Percentiles rank a stretch among this genome's conserved stretches.
Conservation (phyloP, 2,329 filamentous ascomycete genomes). For the Ceratocystis alfenasii region DNA sequence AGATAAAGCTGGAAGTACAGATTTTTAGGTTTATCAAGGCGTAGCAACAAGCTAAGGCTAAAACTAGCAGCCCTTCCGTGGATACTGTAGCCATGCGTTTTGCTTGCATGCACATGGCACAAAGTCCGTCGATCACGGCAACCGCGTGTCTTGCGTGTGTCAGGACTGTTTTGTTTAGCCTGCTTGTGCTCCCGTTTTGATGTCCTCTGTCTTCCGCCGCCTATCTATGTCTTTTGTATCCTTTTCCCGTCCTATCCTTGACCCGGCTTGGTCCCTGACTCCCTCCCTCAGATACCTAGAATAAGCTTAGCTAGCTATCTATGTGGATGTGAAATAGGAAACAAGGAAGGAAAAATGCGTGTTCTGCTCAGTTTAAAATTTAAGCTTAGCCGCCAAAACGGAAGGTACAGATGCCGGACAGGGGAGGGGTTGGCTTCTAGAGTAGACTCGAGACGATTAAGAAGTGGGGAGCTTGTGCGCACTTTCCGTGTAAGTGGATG, state of each 20-base stretch:
- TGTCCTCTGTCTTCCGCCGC: no score
- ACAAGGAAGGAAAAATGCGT: neutral
- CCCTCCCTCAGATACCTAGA: no score
- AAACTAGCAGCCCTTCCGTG: no score
- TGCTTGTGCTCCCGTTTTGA: no score
- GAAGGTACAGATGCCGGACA: neutral
- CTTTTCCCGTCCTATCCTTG: no score
- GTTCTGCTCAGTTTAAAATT: neutral
- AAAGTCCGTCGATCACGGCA: neutral
- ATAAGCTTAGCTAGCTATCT: no score
- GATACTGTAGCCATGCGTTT: neutral
- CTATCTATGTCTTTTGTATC: no score
- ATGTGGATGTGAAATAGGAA: neutral
- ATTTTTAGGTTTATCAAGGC: no score
- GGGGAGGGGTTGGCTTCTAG: neutral
- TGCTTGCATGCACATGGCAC: neutral
- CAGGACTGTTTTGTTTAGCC: conserved; percentile 10
- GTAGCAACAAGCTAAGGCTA: no score
- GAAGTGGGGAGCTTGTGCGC: neutral
- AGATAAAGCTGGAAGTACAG: no score
- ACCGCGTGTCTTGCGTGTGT: conserved; percentile 3
- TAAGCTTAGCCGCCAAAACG: conserved; percentile 10
- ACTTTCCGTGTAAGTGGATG: no score
- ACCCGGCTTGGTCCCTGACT: no score
- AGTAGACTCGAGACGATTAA: neutral